Evolutionary conservation across 2,329 filamentous ascomycete genomes (phyloP), one percentile per base, ranked within the genome.

Genomic region (Fusarium brevicatenulatum): DNA sequence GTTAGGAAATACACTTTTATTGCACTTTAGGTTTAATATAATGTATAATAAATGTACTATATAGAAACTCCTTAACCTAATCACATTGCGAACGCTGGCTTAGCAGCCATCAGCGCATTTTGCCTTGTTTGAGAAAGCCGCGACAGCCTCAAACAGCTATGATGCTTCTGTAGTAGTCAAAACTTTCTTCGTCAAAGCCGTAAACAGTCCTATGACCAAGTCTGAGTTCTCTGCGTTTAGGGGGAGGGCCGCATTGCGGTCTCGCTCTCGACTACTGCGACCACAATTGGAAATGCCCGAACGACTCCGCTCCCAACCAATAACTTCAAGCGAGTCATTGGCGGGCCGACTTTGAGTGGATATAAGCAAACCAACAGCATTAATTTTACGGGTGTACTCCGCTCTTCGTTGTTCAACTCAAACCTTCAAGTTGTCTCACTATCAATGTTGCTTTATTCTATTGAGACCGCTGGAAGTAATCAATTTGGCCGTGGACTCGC

Each of bases 401-500:
- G 16, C 5, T 3, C 4, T 50, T 10, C 6, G 2, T 23, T 8
- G 3, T 1, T 5, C 4, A 19, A 23, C 4, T 2, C 8, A 34
- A 34, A 7, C 2, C 0, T 13, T n/a, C 2, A 23, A 19, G 0
- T 23, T 19, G 4, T 7, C 16, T 34, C 32, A 32, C 32, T 12
- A 13, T 13, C 32, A 32, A 32, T 32, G 32, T 32, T 13, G 32
- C 32, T 32, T 13, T 32, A 32, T 32, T 32, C 32, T 32, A 32
- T 32, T 32, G 12, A 13, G 32, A 32, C 32, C 32, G 2, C 13
- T 34, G 32, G 32, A 34, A 25, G n/a, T 9, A 21, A 28, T 6
- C 4, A 11, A 2, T 4, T 52, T 1, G 1, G 5, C 32, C 4
- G 2, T 21, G 3, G 2, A 21, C 9, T 21, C 4, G 3, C 19